Base-by-base conservation (phyloP, 2,329 filamentous ascomycete genomes). In the Grosmannia serpens region DNA sequence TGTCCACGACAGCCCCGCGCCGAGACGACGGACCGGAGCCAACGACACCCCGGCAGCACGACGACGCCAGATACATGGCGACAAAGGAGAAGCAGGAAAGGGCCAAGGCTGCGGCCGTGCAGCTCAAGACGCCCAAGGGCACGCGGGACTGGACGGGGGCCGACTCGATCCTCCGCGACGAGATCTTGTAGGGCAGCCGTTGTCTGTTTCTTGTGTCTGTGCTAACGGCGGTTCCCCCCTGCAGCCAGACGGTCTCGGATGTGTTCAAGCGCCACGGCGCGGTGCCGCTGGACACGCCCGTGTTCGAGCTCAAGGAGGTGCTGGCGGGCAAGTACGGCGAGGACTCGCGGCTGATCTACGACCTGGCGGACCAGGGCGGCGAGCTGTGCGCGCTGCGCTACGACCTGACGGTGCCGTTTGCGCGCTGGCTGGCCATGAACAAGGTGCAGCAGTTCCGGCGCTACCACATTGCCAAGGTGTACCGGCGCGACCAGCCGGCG, bases 381-480 rank as follows among this genome's bases (percentile, higher is more conserved):
- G 88, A 94, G 74, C 77, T 90, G 60, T 89, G 86, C 73, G 89
- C 88, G 20, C 77, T 92, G 63, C 83, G 89, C 66, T 94, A 92
- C 73, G 89, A 92, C 68, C 73, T 92, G 64, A 66, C 64, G 3
- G 64, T 66, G 24, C 64, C 64, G 27, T 94, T 96, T 68, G 91
- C 92, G 62, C 85, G 91, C 67, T 96, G 88, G 84, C 82, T 96
- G 62, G 91, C 91, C 67, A 94, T 95, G 89, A 95, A 95, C 73
- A 81, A 86, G 63, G 79, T 95, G 58, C 84, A 88, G 71, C 86
- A 80, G 71, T 92, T 96, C 75, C 96, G 95, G 77, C 83, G 92
- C 67, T 96, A 95, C 73, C 91, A 96, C 75, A 91, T 97, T 65
- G 91, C 90, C 65, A 96, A 96, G 75, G 91, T 96, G 56, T 91